These are phyloP conservation scores for Cinchona pubescens DNA, from an alignment of 257 asterid species.

Conservation along the genomic window DNA sequence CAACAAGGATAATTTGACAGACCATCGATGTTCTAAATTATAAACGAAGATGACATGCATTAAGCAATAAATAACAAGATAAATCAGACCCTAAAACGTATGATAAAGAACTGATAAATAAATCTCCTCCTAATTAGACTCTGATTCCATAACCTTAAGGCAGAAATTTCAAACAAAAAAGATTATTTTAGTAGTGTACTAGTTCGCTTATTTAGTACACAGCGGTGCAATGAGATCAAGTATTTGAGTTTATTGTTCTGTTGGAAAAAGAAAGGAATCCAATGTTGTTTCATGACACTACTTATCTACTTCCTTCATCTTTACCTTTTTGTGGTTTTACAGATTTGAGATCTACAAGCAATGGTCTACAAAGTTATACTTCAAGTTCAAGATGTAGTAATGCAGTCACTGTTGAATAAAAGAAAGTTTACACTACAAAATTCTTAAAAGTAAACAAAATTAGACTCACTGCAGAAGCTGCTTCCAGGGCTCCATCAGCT, in stretches of 20 bases:
- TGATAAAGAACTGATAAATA: neutral
- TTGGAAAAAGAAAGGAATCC: too few relatives aligned
- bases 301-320: neutral
- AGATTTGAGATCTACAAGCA: neutral
- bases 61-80: neutral
- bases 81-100: neutral
- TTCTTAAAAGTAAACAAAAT: neutral
- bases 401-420: neutral
- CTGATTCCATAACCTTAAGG: neutral
- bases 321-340: neutral
- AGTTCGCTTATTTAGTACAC: neutral
- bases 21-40: neutral
- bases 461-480: slow-evolving; percentile 86
- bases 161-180: neutral
- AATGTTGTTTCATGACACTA: neutral
- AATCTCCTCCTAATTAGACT: neutral
- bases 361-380: neutral
- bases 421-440: neutral
- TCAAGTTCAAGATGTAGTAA: neutral
- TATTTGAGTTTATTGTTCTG: neutral
- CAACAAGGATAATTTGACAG: neutral
- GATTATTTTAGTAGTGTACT: neutral
- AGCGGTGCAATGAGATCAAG: neutral
- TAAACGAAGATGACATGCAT: neutral
- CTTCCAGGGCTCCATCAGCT: slow-evolving; percentile 98